A percentile compares a stretch with the other conserved stretches of the same genome.
Evolutionary conservation across 2,329 filamentous ascomycete species (phyloP).

Genomic region (Ophiostoma piceae): DNA sequence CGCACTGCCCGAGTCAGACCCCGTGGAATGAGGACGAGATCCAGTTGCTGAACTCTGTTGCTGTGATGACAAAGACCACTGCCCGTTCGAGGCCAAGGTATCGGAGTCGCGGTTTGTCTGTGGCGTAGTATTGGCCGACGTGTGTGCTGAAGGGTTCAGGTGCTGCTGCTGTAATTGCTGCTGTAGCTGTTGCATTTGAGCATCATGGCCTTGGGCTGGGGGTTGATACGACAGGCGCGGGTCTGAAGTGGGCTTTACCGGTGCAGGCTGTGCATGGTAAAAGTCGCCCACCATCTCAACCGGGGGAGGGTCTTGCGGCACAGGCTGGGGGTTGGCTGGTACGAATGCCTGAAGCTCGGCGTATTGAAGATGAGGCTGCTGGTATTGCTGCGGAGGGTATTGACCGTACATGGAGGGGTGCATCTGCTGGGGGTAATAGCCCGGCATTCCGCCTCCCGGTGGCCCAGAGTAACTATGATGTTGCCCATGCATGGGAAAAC

Average conservation of each 20-base stretch:
- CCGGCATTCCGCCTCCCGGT: slow-evolving; percentile 24
- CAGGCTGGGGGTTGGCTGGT: slow-evolving; percentile 12
- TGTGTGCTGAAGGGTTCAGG: slow-evolving; percentile 20
- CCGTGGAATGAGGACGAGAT: slow-evolving; percentile 37
- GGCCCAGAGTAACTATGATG: slow-evolving; percentile 8
- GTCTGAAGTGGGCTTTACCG: slow-evolving; percentile 18
- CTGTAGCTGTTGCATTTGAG: slow-evolving; percentile 25
- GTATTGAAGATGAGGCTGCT: slow-evolving; percentile 28
- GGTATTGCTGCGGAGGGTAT: slow-evolving; percentile 15
- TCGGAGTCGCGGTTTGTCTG: slow-evolving; percentile 1
- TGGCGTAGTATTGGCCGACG: slow-evolving; percentile 22
- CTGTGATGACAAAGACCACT: slow-evolving; percentile 7
- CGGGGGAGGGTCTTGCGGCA: slow-evolving; percentile 24
- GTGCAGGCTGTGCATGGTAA: slow-evolving; percentile 37
- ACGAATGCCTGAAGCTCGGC: slow-evolving; percentile 38
- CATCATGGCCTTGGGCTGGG: slow-evolving; percentile 27
- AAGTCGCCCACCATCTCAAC: slow-evolving; percentile 47
- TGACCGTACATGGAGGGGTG: slow-evolving; percentile 21
- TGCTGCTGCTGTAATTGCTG: slow-evolving; percentile 3
- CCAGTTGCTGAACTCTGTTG: slow-evolving; percentile 17
- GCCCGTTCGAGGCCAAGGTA: not conserved
- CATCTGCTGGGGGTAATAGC: slow-evolving; percentile 29
- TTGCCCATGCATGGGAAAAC: slow-evolving; percentile 11
- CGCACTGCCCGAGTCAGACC: slow-evolving; percentile 33
- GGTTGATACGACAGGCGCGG: not conserved